Evolutionary conservation across 1,284 basidiomycete species (phyloP), one percentile per base, ranked within the genome.

Genomic region (Ustilago vetiveriae): DNA sequence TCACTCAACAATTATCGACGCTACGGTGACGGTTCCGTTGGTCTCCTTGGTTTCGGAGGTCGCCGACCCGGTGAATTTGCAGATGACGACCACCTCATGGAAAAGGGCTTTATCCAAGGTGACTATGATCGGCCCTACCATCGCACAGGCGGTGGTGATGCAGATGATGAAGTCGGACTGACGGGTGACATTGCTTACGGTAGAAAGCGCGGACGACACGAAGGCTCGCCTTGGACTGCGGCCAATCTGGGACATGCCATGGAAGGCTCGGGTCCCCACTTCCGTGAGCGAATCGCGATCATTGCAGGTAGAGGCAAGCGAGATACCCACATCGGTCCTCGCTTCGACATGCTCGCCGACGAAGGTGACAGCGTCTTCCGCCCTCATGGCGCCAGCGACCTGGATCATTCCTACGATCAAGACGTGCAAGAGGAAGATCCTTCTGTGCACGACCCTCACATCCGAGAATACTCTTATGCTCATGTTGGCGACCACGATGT

Each of bases 271-370:
- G 75, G 75, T 8, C 75, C 75, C 3, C 71, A 73, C 40, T 66
- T 77, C 24, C 46, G 71, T 11, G 67, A 77, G 40, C 54, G 74
- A 9, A 55, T 77, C 29, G 75, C 75, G 13, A 63, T 77, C 32
- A 47, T 78, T 16, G 71, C 74, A 4, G 75, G 75, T 10, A 37
- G 70, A 32, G 64, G 72, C 19, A 57, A 59, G n/a, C 45, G 55
- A 5, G 70, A 59, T 4, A 35, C 55, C 2, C 29, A 52, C 3
- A 11, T 49, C 1, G 62, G 53, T 11, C 67, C 68, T 3, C 57
- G 77, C 19, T 72, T 82, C 48, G 79, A 80, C 46, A 80, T 82
- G 70, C 70, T 82, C 11, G 79, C 76, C 2, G 74, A 76, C 29
- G 75, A 74, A 44, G 67, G 65, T n/a, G 72, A 73, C 41, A 63